These are phyloP conservation scores for Pseudotsuga menziesii DNA, from an alignment of 75 land plant genomes.

Conservation along the genomic window DNA sequence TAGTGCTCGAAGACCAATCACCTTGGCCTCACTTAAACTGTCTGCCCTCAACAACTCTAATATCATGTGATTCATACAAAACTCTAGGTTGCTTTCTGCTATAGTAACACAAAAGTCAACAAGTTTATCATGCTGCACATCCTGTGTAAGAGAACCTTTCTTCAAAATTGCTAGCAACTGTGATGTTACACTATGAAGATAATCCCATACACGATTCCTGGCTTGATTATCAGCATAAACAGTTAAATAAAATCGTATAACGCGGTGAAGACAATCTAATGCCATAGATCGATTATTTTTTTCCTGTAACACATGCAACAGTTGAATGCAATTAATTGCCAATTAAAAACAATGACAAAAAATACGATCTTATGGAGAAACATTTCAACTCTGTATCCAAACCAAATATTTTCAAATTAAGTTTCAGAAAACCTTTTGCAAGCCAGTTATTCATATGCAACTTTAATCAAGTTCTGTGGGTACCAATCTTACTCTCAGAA, in stretches of 20 bases:
- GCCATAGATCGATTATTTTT: conserved; percentile 97
- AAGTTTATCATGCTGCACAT: conserved; percentile 97
- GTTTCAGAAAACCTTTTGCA: background rate
- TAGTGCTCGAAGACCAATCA: conserved; percentile 92
- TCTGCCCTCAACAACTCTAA: conserved; percentile 83
- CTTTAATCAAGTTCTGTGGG: background rate
- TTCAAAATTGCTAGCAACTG: conserved; percentile 76
- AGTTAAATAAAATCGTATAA: conserved; percentile 86
- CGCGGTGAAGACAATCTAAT: conserved; percentile 93
- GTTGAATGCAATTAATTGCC: conserved; percentile 3
- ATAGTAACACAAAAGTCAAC: conserved; percentile 98
- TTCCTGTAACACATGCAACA: conserved; percentile 54
- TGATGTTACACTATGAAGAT: conserved; percentile 91
- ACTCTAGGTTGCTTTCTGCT: conserved; percentile 94
- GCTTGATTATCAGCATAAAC: conserved; percentile 76
- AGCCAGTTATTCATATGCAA: background rate
- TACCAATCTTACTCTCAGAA: conserved; percentile 61
- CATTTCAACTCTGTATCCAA: background rate
- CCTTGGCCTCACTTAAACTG: conserved; percentile 90
- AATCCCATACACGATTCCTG: conserved; percentile 84
- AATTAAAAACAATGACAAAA: background rate
- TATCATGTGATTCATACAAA: conserved; percentile 97
- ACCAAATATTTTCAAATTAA: no score
- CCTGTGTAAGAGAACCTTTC: conserved; percentile 94
- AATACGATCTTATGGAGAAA: background rate